Percentiles rank a stretch among this genome's conserved stretches.
Evolutionary conservation across 345 rosid genomes (phyloP).

Genomic region (Eutrema yunnanense): DNA sequence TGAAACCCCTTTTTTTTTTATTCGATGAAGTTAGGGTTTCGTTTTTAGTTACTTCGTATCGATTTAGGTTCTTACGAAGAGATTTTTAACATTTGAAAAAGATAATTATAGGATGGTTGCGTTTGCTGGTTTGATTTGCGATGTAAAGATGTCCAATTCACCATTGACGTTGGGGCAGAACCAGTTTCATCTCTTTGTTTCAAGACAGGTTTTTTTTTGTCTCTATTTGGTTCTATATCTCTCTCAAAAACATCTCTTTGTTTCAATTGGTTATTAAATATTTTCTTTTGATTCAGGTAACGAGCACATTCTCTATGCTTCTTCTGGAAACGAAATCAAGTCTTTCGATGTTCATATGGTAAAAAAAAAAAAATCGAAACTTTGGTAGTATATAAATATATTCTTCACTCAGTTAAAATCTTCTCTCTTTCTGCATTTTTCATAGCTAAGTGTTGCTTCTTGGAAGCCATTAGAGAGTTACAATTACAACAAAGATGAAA

Average conservation of each 20-base stretch:
- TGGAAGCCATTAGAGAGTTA: conserved; percentile 60
- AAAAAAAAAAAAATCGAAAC: conserved; percentile 11
- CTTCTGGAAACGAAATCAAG: conserved; percentile 61
- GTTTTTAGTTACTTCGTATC: not conserved
- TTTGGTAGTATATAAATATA: not conserved
- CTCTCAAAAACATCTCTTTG: not conserved
- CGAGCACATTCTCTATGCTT: conserved; percentile 66
- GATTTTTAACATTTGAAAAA: not conserved
- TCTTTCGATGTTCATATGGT: conserved; percentile 83
- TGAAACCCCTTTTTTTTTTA: not conserved
- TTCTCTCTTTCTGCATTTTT: not conserved
- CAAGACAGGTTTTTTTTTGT: conserved; percentile 49
- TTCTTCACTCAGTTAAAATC: not conserved
- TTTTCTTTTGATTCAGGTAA: conserved; percentile 41
- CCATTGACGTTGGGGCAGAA: conserved; percentile 55
- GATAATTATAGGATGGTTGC: conserved; percentile 66
- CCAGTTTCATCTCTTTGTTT: conserved; percentile 72
- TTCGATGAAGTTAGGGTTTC: conserved; percentile 9
- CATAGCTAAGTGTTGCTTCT: conserved; percentile 35
- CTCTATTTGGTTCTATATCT: not conserved
- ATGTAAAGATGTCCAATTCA: conserved; percentile 74
- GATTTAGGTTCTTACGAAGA: not conserved
- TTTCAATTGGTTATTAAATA: not conserved
- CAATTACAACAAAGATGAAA: conserved; percentile 79
- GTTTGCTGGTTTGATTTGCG: conserved; percentile 92